phyloP scores from a whole-genome alignment of 192 early-diverging fungal species.

The Helicostylum pulchrum region DNA sequence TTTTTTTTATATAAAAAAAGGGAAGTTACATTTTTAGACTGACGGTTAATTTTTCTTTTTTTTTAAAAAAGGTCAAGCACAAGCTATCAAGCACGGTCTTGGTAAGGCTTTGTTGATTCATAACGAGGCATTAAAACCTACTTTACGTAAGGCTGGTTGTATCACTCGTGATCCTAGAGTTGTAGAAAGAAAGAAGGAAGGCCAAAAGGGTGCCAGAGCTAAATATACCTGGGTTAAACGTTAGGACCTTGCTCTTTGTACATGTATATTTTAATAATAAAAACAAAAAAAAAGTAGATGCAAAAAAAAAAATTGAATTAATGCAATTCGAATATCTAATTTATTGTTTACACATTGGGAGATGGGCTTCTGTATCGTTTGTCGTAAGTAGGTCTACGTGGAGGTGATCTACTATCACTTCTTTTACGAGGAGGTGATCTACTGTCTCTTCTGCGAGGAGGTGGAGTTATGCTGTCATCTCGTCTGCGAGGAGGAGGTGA shows the following conservation, averaged over 20 bases:
- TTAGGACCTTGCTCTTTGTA: neutral
- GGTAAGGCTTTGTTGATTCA: conserved; percentile 68
- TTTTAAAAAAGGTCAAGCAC: conserved; percentile 75
- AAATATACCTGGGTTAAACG: conserved; percentile 71
- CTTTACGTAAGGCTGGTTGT: conserved; percentile 53
- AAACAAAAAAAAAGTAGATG: no score
- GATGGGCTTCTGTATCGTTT: no score
- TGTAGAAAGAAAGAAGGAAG: conserved; percentile 96
- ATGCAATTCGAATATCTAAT: no score
- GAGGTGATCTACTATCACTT: neutral
- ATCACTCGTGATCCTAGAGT: conserved; percentile 65
- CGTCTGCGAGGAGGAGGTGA: no score
- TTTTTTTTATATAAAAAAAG: neutral
- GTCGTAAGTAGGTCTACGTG: no score
- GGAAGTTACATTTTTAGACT: neutral
- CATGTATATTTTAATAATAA: neutral
- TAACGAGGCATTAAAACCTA: conserved; percentile 54
- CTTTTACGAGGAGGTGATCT: neutral
- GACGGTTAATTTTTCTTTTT: neutral
- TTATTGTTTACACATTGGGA: no score
- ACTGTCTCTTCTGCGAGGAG: neutral
- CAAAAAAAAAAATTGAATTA: no score
- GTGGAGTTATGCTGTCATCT: no score
- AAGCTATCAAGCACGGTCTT: conserved; percentile 80
- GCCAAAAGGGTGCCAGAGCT: conserved; percentile 90